phyloP scores from a whole-genome alignment of 306 rosid genomes.

The Acacia crassicarpa region DNA sequence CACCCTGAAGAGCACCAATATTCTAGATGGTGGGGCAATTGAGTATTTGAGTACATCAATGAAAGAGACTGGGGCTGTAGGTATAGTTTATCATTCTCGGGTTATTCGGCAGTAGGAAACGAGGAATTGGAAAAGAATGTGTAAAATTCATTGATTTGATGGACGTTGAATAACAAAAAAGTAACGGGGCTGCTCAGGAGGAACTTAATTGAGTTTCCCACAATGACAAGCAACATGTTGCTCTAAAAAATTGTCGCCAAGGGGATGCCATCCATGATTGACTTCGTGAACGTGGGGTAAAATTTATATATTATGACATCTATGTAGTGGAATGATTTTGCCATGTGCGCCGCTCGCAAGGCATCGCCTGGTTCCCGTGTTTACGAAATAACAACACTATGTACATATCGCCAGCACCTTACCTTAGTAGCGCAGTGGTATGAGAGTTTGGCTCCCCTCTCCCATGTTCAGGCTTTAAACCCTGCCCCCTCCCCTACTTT shows the following conservation, averaged over 20 bases:
- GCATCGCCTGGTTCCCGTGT: neutral
- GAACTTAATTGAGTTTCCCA: neutral
- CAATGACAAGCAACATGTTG: neutral
- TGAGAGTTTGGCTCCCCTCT: no score
- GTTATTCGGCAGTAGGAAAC: neutral
- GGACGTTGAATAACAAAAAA: neutral
- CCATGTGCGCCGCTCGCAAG: conserved; percentile 1
- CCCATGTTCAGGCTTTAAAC: no score
- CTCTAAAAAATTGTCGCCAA: neutral
- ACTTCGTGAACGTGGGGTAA: neutral
- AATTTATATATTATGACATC: no score
- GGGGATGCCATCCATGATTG: neutral
- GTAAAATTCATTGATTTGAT: neutral
- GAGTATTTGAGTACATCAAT: neutral
- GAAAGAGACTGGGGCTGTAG: neutral
- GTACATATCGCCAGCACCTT: no score
- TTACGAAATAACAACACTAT: neutral
- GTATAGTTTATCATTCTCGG: neutral
- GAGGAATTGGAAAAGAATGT: neutral
- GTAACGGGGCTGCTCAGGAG: neutral
- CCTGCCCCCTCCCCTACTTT: no score
- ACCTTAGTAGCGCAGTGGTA: no score
- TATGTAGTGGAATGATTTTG: neutral
- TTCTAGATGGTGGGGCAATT: neutral
- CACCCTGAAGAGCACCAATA: neutral